These are phyloP conservation scores for Ambrosia hybrid DNA, from an alignment of 140 eudicot genomes.

Conservation along the genomic window DNA sequence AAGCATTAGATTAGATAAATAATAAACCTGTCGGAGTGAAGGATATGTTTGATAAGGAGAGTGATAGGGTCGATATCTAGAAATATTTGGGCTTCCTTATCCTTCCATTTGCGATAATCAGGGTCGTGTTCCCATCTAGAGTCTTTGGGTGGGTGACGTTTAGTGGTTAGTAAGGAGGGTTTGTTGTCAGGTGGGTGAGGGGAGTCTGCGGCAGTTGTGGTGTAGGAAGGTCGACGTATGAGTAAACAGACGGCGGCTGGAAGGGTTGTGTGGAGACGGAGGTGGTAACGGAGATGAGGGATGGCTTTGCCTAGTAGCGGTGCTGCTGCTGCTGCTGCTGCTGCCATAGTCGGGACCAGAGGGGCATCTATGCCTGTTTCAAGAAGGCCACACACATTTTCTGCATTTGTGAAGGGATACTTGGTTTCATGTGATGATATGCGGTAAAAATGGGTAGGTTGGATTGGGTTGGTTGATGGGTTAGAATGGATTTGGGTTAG, in stretches of 20 bases:
- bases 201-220: slow-evolving; percentile 42
- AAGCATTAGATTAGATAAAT: too few species aligned
- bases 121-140: slow-evolving; percentile 49
- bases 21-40: slow-evolving; percentile 72
- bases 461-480: too few species aligned
- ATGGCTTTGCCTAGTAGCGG: slow-evolving; percentile 46
- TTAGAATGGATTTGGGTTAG: too few species aligned
- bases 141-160: slow-evolving; percentile 31
- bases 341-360: slow-evolving; percentile 44
- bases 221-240: slow-evolving; percentile 34
- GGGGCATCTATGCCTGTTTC: too few species aligned
- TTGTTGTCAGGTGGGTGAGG: slow-evolving; percentile 31
- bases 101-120: slow-evolving; percentile 72
- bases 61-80: slow-evolving; percentile 59
- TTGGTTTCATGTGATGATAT: neutral
- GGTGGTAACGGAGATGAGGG: slow-evolving; percentile 44
- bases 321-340: slow-evolving; percentile 19
- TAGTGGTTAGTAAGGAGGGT: slow-evolving; percentile 19
- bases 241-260: slow-evolving; percentile 33
- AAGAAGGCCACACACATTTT: neutral
- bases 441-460: too few species aligned
- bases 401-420: slow-evolving; percentile 16
- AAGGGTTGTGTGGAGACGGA: slow-evolving; percentile 37
- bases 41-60: slow-evolving; percentile 54
- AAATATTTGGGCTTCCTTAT: slow-evolving; percentile 59